Base-by-base conservation (phyloP, 805 yeast genomes). In the Monosporozyma yasuniensis region DNA sequence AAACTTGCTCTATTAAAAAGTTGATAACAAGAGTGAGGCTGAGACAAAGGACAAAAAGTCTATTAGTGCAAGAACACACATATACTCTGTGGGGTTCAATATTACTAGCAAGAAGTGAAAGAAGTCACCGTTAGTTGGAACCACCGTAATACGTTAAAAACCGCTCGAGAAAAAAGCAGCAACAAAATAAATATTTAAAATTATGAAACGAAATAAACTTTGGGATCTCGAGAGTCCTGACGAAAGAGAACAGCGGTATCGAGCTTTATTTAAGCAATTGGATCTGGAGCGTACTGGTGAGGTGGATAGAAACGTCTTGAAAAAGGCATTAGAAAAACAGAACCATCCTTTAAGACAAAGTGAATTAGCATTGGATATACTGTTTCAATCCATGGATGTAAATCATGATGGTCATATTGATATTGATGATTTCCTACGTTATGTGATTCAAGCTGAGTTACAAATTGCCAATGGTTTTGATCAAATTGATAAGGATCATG, bases 391-490 rank as follows among this genome's bases (percentile, higher is more conserved):
- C 1, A 76, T 86, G 58, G 87, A 81, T 61, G 63, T 73, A 34
- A 76, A 81, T 52, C 66, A 75, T 12, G 88, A 83, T 54, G 68
- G 73, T 25, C 66, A 72, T 9, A 75, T 84, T 22, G 86, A 81
- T 59, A 81, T 77, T 55, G 74, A 73, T 18, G 87, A 83, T 59
- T 87, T 87, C 64, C 76, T 80, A 56, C 67, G 69, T 27, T 88
- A 86, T 66, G 74, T 85, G 25, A 62, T 71, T 9, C 72, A 72
- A 14, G 87, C 95, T 1, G 96, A 88, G 60, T 68, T 71, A 14
- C 91, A 85, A 61, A 83, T 87, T 50, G 73, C 74, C 34, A 69
- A 67, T 42, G 93, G 95, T 0, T 87, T 88, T 64, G 69, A 72
- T 47, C 77, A 71, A 50, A 75, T 87, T 37, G 96, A 87, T 64